Percentiles rank a stretch among this genome's conserved stretches.
These are phyloP conservation scores for Ocimum tenuiflorum DNA, from an alignment of 257 asterid genomes.

Conservation along the genomic window DNA sequence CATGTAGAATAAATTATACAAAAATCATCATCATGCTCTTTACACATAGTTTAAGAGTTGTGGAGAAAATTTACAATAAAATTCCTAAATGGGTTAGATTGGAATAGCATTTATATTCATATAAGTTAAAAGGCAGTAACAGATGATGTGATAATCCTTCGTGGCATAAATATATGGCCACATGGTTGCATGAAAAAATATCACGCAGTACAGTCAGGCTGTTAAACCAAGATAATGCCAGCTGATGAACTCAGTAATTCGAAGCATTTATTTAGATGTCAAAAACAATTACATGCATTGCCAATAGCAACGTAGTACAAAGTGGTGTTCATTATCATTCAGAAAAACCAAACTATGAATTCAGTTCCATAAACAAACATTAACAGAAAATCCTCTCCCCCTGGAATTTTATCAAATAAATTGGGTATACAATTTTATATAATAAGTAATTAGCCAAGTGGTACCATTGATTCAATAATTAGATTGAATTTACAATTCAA, in stretches of 20 bases:
- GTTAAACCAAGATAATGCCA: not conserved
- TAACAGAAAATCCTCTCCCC: not conserved
- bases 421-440: not conserved
- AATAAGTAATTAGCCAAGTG: not conserved
- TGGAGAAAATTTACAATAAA: not conserved
- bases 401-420: not conserved
- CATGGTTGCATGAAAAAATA: not conserved
- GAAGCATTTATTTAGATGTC: conserved; percentile 1
- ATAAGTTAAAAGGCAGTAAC: not conserved
- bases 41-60: not conserved
- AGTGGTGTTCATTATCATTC: not conserved
- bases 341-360: not conserved
- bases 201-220: not conserved
- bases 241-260: not conserved
- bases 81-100: not conserved
- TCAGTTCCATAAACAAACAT: conserved; percentile 1
- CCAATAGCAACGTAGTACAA: not conserved
- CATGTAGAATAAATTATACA: conserved; percentile 7
- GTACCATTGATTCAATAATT: not conserved
- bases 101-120: not conserved
- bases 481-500: not conserved
- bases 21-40: not conserved
- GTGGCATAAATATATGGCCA: not conserved
- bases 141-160: not conserved
- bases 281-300: not conserved